Percentiles rank a stretch among this genome's conserved stretches.
phyloP scores from a whole-genome alignment of 1,284 basidiomycete genomes.

The Rhodotorula sp. region DNA sequence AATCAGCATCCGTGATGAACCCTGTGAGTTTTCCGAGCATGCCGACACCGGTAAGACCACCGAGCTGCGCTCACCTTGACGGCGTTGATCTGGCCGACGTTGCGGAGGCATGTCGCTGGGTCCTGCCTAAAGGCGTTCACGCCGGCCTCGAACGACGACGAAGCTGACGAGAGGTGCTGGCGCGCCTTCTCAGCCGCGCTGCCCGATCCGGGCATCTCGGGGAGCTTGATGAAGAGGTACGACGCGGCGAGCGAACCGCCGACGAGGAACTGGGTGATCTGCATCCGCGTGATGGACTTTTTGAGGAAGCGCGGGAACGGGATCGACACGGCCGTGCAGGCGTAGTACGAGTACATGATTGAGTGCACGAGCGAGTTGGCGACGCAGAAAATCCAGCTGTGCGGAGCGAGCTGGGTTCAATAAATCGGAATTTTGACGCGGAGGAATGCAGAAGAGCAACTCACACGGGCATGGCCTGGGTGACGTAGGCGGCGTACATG shows the following conservation, averaged over 20 bases:
- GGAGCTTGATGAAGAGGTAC: conserved; percentile 41
- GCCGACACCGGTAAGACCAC: too few relatives aligned
- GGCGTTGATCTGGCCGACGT: conserved; percentile 24
- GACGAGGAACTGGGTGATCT: conserved; percentile 40
- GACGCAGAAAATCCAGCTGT: conserved; percentile 33
- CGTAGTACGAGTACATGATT: conserved; percentile 46
- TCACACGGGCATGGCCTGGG: conserved; percentile 41
- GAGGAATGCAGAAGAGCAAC: conserved; percentile 21
- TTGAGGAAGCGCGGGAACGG: conserved; percentile 48
- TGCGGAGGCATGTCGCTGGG: conserved; percentile 31
- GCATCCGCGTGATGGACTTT: conserved; percentile 35
- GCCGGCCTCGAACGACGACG: conserved; percentile 21
- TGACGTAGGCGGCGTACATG: conserved; percentile 49
- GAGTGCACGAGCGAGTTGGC: conserved; percentile 44
- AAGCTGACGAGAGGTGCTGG: not conserved
- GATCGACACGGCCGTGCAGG: conserved; percentile 45
- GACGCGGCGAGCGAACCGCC: conserved; percentile 33
- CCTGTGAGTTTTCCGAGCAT: too few relatives aligned
- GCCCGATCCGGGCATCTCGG: conserved; percentile 8
- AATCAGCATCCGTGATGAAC: not conserved
- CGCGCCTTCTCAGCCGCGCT: not conserved
- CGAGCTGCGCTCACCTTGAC: not conserved
- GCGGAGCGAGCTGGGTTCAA: not conserved
- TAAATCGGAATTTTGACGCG: not conserved
- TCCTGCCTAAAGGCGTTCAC: conserved; percentile 15